A percentile compares a stretch with the other conserved stretches of the same genome.
Conservation (phyloP, 495 filamentous ascomycete genomes). For the Neurospora sp. region DNA sequence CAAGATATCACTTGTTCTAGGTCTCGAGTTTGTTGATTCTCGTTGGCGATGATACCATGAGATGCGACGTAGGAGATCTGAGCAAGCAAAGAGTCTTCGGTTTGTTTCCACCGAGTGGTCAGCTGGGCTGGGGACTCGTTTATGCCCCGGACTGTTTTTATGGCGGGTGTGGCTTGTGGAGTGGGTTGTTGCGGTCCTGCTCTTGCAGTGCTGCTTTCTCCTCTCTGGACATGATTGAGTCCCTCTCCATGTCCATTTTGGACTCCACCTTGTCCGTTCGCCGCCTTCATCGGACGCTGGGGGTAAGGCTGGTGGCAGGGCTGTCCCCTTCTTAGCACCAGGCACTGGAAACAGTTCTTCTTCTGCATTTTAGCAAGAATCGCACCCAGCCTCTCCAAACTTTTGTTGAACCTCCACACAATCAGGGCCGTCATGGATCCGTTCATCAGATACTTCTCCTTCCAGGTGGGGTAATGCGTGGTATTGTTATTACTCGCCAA, state of each 20-base stretch:
- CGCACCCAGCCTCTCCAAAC: not conserved
- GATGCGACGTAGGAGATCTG: not conserved
- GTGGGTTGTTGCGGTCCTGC: not conserved
- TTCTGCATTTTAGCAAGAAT: not conserved
- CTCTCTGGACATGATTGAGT: not conserved
- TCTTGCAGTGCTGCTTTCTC: not conserved
- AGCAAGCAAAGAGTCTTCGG: not conserved
- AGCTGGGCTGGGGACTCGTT: not conserved
- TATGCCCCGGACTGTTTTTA: not conserved
- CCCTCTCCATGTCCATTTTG: not conserved
- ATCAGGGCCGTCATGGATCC: not conserved
- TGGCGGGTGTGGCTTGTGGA: not conserved
- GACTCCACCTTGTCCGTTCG: not conserved
- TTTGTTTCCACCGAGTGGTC: not conserved
- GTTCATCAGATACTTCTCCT: not conserved
- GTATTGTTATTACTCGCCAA: not conserved
- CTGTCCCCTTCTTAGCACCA: too few species aligned
- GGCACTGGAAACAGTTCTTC: not conserved
- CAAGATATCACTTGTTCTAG: not conserved
- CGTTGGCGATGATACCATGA: not conserved
- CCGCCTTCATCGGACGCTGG: not conserved
- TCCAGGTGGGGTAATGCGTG: not conserved
- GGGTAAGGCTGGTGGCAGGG: not conserved
- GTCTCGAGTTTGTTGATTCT: not conserved
- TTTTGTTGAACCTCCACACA: not conserved